Conservation (phyloP, 306 rosid species). For the Casuarina equisetifolia region DNA sequence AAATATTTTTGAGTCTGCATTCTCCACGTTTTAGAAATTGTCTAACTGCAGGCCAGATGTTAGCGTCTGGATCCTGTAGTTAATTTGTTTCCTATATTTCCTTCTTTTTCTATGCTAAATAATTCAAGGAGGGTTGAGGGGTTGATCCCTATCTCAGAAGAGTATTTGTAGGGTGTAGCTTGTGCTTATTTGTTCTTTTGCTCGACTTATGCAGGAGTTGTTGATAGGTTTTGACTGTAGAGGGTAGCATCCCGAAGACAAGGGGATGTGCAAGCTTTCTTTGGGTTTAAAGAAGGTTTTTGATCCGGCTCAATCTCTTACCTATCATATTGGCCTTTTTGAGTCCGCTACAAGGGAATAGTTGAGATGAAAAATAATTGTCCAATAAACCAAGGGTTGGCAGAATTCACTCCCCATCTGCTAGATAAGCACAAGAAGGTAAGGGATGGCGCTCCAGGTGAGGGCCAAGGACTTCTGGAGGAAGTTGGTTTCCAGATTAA, state of each 20-base stretch:
- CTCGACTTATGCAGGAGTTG: constrained; percentile 5
- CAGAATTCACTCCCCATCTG: constrained; percentile 12
- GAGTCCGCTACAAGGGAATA: constrained; percentile 28
- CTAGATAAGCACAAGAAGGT: constrained; percentile 22
- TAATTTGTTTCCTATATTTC: background rate
- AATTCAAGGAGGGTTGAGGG: background rate
- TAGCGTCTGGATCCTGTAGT: background rate
- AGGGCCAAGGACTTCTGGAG: constrained; percentile 29
- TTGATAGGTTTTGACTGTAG: background rate
- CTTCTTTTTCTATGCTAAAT: background rate
- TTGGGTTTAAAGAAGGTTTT: constrained; percentile 12
- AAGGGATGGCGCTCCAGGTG: constrained; percentile 22
- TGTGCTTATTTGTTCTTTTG: background rate
- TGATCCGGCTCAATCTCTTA: constrained; percentile 16
- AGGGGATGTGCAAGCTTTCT: constrained; percentile 22
- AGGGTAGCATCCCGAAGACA: constrained; percentile 14
- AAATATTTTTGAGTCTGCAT: background rate
- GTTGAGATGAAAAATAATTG: constrained; percentile 24
- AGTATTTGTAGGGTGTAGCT: background rate
- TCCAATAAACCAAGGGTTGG: constrained; percentile 5
- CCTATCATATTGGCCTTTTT: constrained; percentile 21
- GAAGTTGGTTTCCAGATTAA: constrained; percentile 29
- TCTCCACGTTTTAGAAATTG: background rate
- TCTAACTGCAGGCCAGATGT: background rate
- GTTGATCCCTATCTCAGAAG: background rate